Conservation (phyloP, 306 rosid genomes). For the Quercus ilex region DNA sequence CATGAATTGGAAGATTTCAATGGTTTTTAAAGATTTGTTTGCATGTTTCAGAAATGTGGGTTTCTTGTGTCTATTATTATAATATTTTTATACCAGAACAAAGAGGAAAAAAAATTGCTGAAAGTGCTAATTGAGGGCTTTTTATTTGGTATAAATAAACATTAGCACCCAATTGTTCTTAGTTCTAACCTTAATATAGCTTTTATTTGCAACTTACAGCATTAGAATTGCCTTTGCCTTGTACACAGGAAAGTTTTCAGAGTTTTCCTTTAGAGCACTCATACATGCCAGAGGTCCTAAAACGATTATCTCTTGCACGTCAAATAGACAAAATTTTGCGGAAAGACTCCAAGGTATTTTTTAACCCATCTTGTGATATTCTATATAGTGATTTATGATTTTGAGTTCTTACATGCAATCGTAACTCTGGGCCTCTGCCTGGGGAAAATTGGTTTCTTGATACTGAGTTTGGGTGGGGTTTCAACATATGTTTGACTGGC, state of each 20-base stretch:
- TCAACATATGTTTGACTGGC: background rate
- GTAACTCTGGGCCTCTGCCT: background rate
- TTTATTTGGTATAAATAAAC: slow-evolving; percentile 20
- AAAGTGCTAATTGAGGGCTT: background rate
- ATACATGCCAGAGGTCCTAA: slow-evolving; percentile 84
- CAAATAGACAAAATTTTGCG: slow-evolving; percentile 84
- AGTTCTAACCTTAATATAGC: slow-evolving; percentile 17
- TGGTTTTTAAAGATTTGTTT: slow-evolving; percentile 7
- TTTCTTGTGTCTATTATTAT: background rate
- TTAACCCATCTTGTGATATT: slow-evolving; percentile 6
- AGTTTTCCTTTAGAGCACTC: slow-evolving; percentile 83
- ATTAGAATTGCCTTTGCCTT: slow-evolving; percentile 6
- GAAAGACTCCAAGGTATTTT: slow-evolving; percentile 78
- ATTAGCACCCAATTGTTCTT: background rate
- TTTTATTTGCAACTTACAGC: slow-evolving; percentile 4
- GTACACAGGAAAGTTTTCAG: slow-evolving; percentile 59
- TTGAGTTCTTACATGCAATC: slow-evolving; percentile 9
- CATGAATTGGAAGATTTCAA: background rate
- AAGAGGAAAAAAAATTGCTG: background rate
- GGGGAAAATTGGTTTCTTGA: background rate
- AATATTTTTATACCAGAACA: background rate
- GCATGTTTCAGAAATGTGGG: background rate
- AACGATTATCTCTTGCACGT: slow-evolving; percentile 78
- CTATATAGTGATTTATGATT: slow-evolving; percentile 4
- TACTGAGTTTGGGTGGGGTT: slow-evolving; percentile 16